Conservation (phyloP, 2,329 filamentous ascomycete species). For the Aureobasidium namibiae region DNA sequence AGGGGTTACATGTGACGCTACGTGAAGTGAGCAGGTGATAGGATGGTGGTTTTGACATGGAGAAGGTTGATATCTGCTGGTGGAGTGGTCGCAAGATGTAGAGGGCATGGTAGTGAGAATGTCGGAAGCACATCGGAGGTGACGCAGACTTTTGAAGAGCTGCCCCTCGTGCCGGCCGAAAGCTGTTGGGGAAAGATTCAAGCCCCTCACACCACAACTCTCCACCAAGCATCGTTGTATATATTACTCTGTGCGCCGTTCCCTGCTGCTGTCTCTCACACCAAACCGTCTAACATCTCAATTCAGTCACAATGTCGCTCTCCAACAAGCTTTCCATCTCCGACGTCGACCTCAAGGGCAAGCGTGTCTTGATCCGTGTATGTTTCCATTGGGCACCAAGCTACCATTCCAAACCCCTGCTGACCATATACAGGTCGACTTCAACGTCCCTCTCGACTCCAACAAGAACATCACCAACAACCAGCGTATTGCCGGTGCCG, state of each 20-base stretch:
- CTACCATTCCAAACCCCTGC: neutral
- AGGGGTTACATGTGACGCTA: neutral
- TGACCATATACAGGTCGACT: slow-evolving; percentile 67
- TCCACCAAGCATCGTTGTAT: neutral
- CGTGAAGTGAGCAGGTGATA: slow-evolving; percentile 1
- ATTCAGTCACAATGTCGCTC: slow-evolving; percentile 70
- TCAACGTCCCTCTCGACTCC: slow-evolving; percentile 94
- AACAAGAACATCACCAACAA: slow-evolving; percentile 88
- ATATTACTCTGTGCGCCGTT: slow-evolving; percentile 1
- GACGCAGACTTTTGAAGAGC: slow-evolving; percentile 8
- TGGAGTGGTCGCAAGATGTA: neutral
- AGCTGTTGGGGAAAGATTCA: slow-evolving; percentile 12
- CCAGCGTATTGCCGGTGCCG: slow-evolving; percentile 93
- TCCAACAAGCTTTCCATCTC: slow-evolving; percentile 96
- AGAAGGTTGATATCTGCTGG: neutral
- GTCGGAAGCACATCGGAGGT: slow-evolving; percentile 6
- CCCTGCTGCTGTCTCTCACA: neutral
- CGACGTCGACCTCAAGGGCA: slow-evolving; percentile 95
- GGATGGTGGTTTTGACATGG: neutral
- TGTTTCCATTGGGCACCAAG: slow-evolving; percentile 30
- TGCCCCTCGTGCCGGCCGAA: slow-evolving; percentile 7
- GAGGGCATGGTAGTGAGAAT: neutral
- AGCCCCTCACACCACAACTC: slow-evolving; percentile 10
- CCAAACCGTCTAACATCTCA: neutral
- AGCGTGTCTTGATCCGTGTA: slow-evolving; percentile 95